phyloP scores from a whole-genome alignment of 192 early-diverging fungal genomes.

The Gonapodya sp. region DNA sequence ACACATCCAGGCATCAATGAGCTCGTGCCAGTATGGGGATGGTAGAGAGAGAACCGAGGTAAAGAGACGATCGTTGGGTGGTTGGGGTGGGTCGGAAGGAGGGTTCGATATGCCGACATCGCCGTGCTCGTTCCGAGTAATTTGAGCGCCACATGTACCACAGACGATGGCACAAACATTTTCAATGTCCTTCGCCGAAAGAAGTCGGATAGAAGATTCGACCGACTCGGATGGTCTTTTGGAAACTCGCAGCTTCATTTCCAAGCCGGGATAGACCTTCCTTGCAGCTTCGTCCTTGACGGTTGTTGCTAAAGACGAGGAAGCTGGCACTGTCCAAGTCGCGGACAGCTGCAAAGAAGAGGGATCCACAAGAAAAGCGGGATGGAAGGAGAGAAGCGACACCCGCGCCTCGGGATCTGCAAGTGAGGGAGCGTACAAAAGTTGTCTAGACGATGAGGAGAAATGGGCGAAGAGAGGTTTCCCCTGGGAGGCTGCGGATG shows the following conservation, averaged over 20 bases:
- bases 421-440: neutral
- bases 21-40: slow-evolving; percentile 43
- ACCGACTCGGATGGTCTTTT: neutral
- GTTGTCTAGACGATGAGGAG: neutral
- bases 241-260: neutral
- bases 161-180: neutral
- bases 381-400: neutral
- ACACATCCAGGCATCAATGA: slow-evolving; percentile 45
- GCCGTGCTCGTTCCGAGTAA: neutral
- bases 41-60: slow-evolving; percentile 27
- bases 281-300: neutral
- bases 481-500: neutral
- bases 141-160: neutral
- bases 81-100: neutral
- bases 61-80: slow-evolving; percentile 11
- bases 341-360: neutral
- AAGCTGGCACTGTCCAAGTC: neutral
- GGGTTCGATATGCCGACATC: neutral
- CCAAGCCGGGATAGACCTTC: neutral
- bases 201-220: neutral
- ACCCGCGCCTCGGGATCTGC: neutral
- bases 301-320: neutral
- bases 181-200: neutral
- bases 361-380: neutral
- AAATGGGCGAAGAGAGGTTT: neutral